Base-by-base conservation (phyloP, 2,329 filamentous ascomycete genomes). In the Scolecobasidium constrictum region DNA sequence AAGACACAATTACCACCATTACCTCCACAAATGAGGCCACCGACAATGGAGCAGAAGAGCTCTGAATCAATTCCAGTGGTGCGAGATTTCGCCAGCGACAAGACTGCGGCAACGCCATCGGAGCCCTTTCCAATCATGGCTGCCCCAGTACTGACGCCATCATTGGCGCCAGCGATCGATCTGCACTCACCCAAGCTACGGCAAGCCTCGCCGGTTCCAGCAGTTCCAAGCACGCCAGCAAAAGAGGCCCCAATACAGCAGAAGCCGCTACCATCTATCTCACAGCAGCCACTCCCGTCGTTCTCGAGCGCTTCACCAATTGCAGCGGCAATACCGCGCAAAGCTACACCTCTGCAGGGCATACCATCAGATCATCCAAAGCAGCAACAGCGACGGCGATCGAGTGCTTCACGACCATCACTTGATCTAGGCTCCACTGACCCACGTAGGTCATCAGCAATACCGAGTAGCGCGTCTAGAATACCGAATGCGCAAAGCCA, bases 1-100 rank as follows among this genome's bases (percentile, higher is more conserved):
- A 42, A 42, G 33, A 13, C 20, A 15, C 38, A 19, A 17, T 33
- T 20, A 15, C 18, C 18, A 17, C 28, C 41, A 11, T 19, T 42
- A 19, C 52, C 52, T 11, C 54, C 56, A 21, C 50, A 54, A 19
- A 40, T 55, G 19, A 62, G 61, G 16, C 36, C 45, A 4, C 18
- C 45, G 2, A 52, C 54, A 20, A 53, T 56, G 26, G 58, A 60
- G 11, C 60, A 57, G 40, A 66, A 70, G 43, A 66, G 68, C 26
- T 69, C 65, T 43, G 51, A 31, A 31, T n/a, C 26, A 31, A n/a
- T 9, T 9, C 9, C 26, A 9, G 26, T 31, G 26, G n/a, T n/a
- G 9, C 26, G 26, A 18, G 61, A 62, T 40, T 58, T 68, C 55
- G 64, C 64, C 5, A n/a, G 4, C 12, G 21, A 35, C 6, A 26